Percentiles rank a stretch among this genome's conserved stretches.
These are phyloP conservation scores for Penicillium concentricum DNA, from an alignment of 2,329 filamentous ascomycete genomes.

Conservation along the genomic window DNA sequence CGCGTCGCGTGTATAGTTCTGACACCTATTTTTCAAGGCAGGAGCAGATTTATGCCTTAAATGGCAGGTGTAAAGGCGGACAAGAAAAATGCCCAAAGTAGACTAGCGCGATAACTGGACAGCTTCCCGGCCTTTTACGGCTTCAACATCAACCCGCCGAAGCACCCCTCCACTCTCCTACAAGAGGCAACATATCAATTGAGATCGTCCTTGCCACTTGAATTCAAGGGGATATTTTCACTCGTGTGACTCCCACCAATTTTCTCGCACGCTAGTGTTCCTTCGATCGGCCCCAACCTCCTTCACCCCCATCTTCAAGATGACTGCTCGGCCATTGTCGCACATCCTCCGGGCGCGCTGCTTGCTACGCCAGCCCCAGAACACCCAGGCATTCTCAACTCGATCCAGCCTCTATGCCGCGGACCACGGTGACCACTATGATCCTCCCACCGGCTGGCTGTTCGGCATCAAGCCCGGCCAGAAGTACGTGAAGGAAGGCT, in stretches of 20 bases:
- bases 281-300: constrained; percentile 12
- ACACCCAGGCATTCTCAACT: constrained; percentile 42
- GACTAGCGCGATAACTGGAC: constrained; percentile 31
- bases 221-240: constrained; percentile 13
- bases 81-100: constrained; percentile 24
- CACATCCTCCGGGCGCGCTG: constrained; percentile 42
- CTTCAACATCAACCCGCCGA: constrained; percentile 37
- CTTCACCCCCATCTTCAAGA: constrained; percentile 29
- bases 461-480: constrained; percentile 92
- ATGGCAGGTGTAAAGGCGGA: constrained; percentile 27
- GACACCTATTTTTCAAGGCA: constrained; percentile 25
- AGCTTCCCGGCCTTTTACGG: constrained; percentile 40
- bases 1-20: constrained; percentile 33
- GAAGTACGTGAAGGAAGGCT: constrained; percentile 94
- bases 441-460: constrained; percentile 87
- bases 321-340: constrained; percentile 41
- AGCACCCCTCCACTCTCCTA: constrained; percentile 31
- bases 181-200: constrained; percentile 30
- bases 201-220: constrained; percentile 14
- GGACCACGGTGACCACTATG: constrained; percentile 74
- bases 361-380: constrained; percentile 38
- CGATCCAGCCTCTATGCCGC: constrained; percentile 42
- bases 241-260: constrained; percentile 7
- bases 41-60: constrained; percentile 13
- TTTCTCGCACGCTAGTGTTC: constrained; percentile 1